These are phyloP conservation scores for Phytopythium helicoides DNA, from an alignment of 352 stramenopile genomes.

Conservation along the genomic window DNA sequence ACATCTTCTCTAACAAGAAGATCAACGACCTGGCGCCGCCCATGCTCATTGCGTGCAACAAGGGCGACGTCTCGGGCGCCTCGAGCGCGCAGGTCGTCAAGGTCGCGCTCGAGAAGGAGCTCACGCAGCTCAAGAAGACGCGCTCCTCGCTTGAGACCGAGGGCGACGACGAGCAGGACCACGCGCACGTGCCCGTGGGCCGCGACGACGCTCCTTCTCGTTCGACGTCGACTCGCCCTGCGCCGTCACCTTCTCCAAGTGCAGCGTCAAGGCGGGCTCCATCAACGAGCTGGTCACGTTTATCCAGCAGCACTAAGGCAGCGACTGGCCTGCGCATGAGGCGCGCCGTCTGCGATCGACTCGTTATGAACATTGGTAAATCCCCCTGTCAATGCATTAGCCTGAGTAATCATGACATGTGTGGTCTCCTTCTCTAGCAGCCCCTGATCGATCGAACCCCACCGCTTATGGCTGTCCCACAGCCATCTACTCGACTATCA, in stretches of 20 bases:
- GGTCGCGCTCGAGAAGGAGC: slow-evolving; percentile 71
- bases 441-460: no score
- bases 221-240: slow-evolving; percentile 83
- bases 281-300: slow-evolving; percentile 66
- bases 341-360: neutral
- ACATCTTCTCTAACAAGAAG: slow-evolving; percentile 85
- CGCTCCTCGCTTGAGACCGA: slow-evolving; percentile 84
- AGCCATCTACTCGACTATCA: no score
- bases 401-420: neutral
- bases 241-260: slow-evolving; percentile 70
- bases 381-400: neutral
- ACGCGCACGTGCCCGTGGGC: slow-evolving; percentile 66
- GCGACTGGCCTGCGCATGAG: neutral
- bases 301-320: slow-evolving; percentile 63
- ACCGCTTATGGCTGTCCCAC: no score
- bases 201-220: slow-evolving; percentile 71
- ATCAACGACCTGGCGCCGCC: slow-evolving; percentile 69
- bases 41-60: slow-evolving; percentile 84
- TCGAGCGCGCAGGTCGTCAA: slow-evolving; percentile 49
- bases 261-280: slow-evolving; percentile 64
- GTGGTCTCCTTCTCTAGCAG: no score
- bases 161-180: slow-evolving; percentile 71
- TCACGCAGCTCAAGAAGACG: slow-evolving; percentile 85
- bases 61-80: slow-evolving; percentile 56
- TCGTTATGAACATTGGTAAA: slow-evolving; percentile 1